These are phyloP conservation scores for Fonsecaea monophora DNA, from an alignment of 2,329 filamentous ascomycete genomes.

Conservation along the genomic window DNA sequence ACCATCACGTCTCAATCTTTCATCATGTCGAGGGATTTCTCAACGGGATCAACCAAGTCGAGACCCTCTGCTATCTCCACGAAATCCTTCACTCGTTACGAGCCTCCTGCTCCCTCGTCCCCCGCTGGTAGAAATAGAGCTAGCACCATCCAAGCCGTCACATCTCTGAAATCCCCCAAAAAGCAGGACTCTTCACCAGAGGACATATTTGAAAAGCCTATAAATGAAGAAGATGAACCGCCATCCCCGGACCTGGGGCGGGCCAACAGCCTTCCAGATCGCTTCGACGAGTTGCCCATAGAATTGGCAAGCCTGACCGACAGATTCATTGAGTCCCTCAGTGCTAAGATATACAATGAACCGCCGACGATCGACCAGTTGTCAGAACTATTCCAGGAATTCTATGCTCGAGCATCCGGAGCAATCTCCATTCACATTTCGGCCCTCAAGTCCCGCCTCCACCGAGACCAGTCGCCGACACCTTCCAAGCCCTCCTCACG, in stretches of 20 bases:
- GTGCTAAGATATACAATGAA: conserved; percentile 81
- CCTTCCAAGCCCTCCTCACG: conserved; percentile 44
- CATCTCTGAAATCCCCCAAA: conserved; percentile 36
- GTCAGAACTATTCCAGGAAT: conserved; percentile 89
- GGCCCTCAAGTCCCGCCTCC: conserved; percentile 75
- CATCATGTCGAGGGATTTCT: conserved; percentile 45
- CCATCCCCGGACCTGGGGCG: conserved; percentile 43
- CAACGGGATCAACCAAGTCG: conserved; percentile 40
- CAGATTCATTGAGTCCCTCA: conserved; percentile 89
- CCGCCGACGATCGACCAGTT: conserved; percentile 84
- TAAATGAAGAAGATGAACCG: conserved; percentile 41
- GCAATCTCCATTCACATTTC: conserved; percentile 89
- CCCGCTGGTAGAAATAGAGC: conserved; percentile 40
- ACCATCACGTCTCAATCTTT: conserved; percentile 55
- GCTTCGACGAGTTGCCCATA: conserved; percentile 88
- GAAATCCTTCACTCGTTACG: conserved; percentile 49
- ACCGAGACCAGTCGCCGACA: conserved; percentile 67
- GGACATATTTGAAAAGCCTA: conserved; percentile 55
- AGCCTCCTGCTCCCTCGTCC: conserved; percentile 40
- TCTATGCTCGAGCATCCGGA: conserved; percentile 79
- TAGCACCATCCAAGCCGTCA: conserved; percentile 35
- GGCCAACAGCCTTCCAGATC: conserved; percentile 60
- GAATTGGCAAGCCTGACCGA: conserved; percentile 91
- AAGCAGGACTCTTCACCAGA: conserved; percentile 39
- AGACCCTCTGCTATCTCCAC: conserved; percentile 45